phyloP scores from a whole-genome alignment of 139 green algal species.

The Haematococcus lacustris region DNA sequence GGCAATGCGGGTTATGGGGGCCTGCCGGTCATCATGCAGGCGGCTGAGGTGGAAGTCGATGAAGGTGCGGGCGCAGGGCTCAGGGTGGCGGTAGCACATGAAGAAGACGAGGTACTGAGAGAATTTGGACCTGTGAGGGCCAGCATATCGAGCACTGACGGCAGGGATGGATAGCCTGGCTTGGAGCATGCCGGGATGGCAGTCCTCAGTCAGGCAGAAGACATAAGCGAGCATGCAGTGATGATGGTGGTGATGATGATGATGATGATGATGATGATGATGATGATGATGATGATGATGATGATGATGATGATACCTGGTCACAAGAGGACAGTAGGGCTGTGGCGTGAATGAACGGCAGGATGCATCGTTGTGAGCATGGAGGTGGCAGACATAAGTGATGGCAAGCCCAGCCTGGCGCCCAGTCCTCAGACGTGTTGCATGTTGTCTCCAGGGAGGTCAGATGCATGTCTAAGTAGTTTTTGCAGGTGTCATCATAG shows the following conservation, averaged over 20 bases:
- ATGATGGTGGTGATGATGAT: too few relatives aligned
- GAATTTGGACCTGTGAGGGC: slow-evolving; percentile 84
- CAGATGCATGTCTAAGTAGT: slow-evolving; percentile 7
- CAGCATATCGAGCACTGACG: too few relatives aligned
- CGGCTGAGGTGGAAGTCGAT: slow-evolving; percentile 43
- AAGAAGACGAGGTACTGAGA: slow-evolving; percentile 83
- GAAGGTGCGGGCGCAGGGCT: slow-evolving; percentile 41
- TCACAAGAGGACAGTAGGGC: too few relatives aligned
- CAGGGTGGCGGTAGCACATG: slow-evolving; percentile 23
- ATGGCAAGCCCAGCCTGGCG: too few relatives aligned
- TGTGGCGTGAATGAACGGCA: too few relatives aligned
- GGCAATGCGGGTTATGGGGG: slow-evolving; percentile 58
- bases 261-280: too few relatives aligned
- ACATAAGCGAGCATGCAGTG: slow-evolving; percentile 76
- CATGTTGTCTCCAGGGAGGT: too few relatives aligned
- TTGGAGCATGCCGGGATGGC: slow-evolving; percentile 84
- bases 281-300: too few relatives aligned
- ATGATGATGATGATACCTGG: too few relatives aligned
- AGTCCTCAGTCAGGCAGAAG: slow-evolving; percentile 27
- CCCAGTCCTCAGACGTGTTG: too few relatives aligned
- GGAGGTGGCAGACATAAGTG: too few relatives aligned
- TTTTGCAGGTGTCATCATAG: background rate
- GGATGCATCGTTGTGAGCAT: too few relatives aligned
- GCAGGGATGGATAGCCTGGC: slow-evolving; percentile 56
- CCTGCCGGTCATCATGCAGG: slow-evolving; percentile 31